Conservation (phyloP, 805 yeast species). For the Myxozyma udenii region DNA sequence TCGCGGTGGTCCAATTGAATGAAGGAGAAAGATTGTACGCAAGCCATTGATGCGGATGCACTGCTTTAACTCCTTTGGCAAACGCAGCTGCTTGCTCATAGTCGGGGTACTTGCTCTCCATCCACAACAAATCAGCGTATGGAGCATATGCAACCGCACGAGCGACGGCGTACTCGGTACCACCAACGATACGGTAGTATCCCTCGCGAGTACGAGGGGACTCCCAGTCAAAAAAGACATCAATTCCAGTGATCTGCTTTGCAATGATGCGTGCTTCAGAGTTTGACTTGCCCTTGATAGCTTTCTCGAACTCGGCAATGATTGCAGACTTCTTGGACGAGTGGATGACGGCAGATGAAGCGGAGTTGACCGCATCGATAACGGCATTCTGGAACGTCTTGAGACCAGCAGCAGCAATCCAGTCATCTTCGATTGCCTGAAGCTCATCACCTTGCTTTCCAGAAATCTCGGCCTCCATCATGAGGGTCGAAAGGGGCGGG, state of each 20-base stretch:
- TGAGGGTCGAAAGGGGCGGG: constrained; percentile 67
- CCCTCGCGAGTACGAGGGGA: constrained; percentile 94
- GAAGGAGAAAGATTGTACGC: constrained; percentile 96
- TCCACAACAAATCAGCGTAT: constrained; percentile 93
- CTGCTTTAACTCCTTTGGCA: constrained; percentile 81
- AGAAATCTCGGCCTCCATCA: constrained; percentile 73
- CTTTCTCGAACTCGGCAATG: constrained; percentile 53
- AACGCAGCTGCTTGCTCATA: constrained; percentile 90
- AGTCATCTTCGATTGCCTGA: constrained; percentile 70
- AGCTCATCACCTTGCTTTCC: constrained; percentile 73
- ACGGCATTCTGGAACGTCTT: constrained; percentile 91
- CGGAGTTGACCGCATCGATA: constrained; percentile 68
- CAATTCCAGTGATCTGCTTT: constrained; percentile 35
- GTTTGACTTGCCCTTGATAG: constrained; percentile 67
- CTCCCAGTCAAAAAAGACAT: constrained; percentile 84
- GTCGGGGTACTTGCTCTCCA: constrained; percentile 96
- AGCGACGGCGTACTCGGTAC: constrained; percentile 95
- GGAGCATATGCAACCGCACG: constrained; percentile 95
- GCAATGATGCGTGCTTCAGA: constrained; percentile 73
- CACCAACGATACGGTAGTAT: constrained; percentile 92
- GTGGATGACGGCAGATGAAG: constrained; percentile 35
- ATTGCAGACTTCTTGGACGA: constrained; percentile 60
- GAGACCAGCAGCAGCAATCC: constrained; percentile 79
- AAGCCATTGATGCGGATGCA: constrained; percentile 88
- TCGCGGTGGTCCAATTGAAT: constrained; percentile 95